Evolutionary conservation across 2,329 filamentous ascomycete genomes (phyloP), one percentile per base, ranked within the genome.

Genomic region (Aschersonia sp.): DNA sequence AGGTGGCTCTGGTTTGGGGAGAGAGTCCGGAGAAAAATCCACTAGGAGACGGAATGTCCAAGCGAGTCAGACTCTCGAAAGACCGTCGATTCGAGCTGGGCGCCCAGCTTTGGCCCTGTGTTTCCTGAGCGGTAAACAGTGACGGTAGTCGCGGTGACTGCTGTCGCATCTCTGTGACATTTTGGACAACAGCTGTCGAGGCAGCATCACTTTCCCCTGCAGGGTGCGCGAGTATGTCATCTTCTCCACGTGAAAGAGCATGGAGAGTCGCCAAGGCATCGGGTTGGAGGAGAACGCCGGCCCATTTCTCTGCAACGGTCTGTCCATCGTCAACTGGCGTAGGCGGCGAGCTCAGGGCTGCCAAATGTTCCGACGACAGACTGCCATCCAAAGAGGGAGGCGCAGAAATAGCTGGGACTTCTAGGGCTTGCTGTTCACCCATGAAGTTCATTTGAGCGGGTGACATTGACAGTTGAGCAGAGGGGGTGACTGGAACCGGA

Each of bases 311-410:
- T 44, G 78, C 76, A 20, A 72, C 67, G 38, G 73, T 69, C 7
- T 70, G 68, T 31, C 78, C 72, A 29, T 71, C 68, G 49, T 71
- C 68, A 51, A 91, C 75, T 10, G 89, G 89, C 1, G 89, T 96
- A 9, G 85, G 80, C 4, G 91, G 89, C 45, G 87, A 87, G 58
- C 88, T 94, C 62, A 89, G 75, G 47, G 75, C 77, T 2, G 88
- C 86, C 63, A 94, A 76, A 61, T 94, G 89, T 59, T 96, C 89
- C 2, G 89, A 94, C 6, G 81, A 84, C 57, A 92, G 68, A 65
- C 88, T 95, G 29, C 89, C 89, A 66, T 95, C 89, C 3, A 95
- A 72, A 4, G 91, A 96, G 3, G 91, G 91, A 4, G 89, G 84
- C 5, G 86, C 84, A 48, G 87, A 89, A 31, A 80, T 76, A 38